These are phyloP conservation scores for Hypoxylon sp. DNA, from an alignment of 2,329 filamentous ascomycete genomes.

Conservation along the genomic window DNA sequence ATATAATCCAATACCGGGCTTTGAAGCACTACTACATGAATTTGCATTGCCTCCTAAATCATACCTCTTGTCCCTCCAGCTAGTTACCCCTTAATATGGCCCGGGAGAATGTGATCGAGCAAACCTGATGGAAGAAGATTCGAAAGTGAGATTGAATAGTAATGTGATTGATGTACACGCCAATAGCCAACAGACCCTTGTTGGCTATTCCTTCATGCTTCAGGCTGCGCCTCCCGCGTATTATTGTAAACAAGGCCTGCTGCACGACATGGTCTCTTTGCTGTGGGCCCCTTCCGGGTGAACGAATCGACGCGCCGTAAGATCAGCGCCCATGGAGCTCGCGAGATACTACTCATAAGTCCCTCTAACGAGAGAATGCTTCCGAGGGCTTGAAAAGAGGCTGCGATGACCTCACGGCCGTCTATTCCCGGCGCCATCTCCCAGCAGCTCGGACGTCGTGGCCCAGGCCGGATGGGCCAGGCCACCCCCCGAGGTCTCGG, in stretches of 20 bases:
- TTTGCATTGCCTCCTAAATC: constrained; percentile 27
- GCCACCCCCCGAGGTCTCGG: constrained; percentile 38
- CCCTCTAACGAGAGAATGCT: constrained; percentile 29
- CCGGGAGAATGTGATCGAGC: constrained; percentile 28
- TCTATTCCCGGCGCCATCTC: constrained; percentile 37
- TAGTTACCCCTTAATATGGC: constrained; percentile 35
- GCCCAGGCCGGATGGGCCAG: constrained; percentile 34
- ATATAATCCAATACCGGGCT: constrained; percentile 39
- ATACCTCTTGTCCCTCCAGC: constrained; percentile 28
- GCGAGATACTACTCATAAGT: constrained; percentile 35
- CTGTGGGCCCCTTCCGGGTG: constrained; percentile 43
- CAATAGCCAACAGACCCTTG: constrained; percentile 32
- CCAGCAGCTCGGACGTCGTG: constrained; percentile 45
- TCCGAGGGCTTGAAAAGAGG: constrained; percentile 41
- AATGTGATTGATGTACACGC: constrained; percentile 20
- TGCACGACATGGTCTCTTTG: constrained; percentile 49
- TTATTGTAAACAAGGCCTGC: constrained; percentile 46
- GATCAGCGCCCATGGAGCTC: constrained; percentile 26
- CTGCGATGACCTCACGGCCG: constrained; percentile 49
- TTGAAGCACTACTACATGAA: constrained; percentile 26
- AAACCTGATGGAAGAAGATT: constrained; percentile 24
- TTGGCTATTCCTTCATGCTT: constrained; percentile 28
- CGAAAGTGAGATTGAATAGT: constrained; percentile 36
- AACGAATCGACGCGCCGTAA: constrained; percentile 40
- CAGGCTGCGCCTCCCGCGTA: constrained; percentile 37